Evolutionary conservation across 495 filamentous ascomycete species (phyloP).

Genomic region (Schizothecium vesticola): DNA sequence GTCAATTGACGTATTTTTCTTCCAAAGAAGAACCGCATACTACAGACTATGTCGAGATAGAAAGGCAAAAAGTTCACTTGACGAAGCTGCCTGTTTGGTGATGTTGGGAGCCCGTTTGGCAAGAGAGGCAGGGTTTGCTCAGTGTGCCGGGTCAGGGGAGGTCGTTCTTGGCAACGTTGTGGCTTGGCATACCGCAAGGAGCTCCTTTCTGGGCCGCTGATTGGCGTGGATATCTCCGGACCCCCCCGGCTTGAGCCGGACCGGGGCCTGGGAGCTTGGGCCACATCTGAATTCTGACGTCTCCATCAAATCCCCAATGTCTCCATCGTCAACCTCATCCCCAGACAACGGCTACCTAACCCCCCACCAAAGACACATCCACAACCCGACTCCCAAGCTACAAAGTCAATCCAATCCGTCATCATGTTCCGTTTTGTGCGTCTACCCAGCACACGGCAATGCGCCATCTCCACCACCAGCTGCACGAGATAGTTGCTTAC

Average conservation of each 20-base stretch:
- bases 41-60: neutral
- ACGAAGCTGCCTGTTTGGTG: neutral
- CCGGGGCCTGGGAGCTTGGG: neutral
- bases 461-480: too few species aligned
- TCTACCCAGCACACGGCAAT: neutral
- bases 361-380: neutral
- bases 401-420: neutral
- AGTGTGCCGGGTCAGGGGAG: neutral
- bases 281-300: neutral
- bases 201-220: neutral
- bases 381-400: neutral
- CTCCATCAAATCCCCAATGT: neutral
- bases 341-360: neutral
- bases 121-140: neutral
- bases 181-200: neutral
- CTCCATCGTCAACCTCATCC: conserved; percentile 2
- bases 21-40: too few species aligned
- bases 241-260: neutral
- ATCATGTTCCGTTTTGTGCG: neutral
- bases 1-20: too few species aligned
- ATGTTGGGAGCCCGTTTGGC: neutral
- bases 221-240: neutral
- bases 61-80: neutral
- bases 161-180: neutral
- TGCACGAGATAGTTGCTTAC: neutral